Base-by-base conservation (phyloP, 768 basidiomycete species). In the Mycena sanguinolenta region DNA sequence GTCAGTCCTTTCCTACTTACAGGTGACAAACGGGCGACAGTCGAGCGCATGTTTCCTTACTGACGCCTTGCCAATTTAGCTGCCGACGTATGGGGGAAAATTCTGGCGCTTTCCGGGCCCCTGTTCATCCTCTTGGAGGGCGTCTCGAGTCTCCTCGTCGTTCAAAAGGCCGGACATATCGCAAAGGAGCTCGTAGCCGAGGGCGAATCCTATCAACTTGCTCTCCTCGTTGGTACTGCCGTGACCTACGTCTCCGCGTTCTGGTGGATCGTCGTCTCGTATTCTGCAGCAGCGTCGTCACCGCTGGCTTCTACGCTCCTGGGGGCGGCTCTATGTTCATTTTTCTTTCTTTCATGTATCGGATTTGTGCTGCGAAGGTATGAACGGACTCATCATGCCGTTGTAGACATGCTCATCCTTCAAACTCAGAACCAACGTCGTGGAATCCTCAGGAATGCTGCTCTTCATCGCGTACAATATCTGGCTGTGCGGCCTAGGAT, bases 381-480 rank as follows among this genome's bases (percentile, higher is more conserved):
- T 39, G 59, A 4, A 28, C 21, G 1, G 19, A 1, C 3, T 61
- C 25, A 34, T 53, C 34, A 25, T 34, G 23, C 23, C 25, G 10
- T n/a, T 4, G 7, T 27, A 39, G 5, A 53, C 3, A 27, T 13
- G 17, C 30, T 58, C 21, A 50, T 39, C 17, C 25, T 1, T 38
- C 32, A 7, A 16, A 19, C 32, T 19, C 21, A 70, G 72, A 65
- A 97, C 96, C 49, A 97, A 97, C 75, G 93, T 97, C 58, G 92
- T 98, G 64, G 97, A 98, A 79, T 95, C 95, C 4, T 91, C 93
- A 3, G 90, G 94, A 57, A 89, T 98, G 30, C 92, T 95, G 4
- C 84, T 97, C 30, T 95, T 97, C 79, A 88, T 98, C 49, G 94
- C 95, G 8, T 96, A 95, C 79, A 95, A 95, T 72, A 88, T 96